These are phyloP conservation scores for Alisma plantagoaquatica DNA, from an alignment of 106 monocot species.

Conservation along the genomic window DNA sequence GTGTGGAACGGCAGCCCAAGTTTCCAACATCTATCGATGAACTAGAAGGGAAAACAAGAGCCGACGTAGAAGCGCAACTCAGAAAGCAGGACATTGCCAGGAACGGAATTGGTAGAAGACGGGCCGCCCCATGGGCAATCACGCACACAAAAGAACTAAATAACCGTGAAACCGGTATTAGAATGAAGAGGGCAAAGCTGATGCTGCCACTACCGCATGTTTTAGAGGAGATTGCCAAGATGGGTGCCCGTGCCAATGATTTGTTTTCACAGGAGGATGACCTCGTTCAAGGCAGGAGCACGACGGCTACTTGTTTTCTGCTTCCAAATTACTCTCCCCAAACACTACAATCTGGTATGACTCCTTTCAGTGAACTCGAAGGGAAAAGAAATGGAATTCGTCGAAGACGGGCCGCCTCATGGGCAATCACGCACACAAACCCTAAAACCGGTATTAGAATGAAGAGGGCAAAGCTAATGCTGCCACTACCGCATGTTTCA, in stretches of 20 bases:
- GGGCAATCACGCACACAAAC: constrained; percentile 82
- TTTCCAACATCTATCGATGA: constrained; percentile 97
- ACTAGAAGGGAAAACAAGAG: constrained; percentile 89
- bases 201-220: constrained; percentile 97
- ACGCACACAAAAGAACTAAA: constrained; percentile 93
- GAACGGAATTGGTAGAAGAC: constrained; percentile 85
- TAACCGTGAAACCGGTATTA: constrained; percentile 86
- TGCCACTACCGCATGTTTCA: constrained; percentile 89
- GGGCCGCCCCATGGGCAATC: constrained; percentile 88
- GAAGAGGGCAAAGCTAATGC: constrained; percentile 91
- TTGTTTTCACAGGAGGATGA: constrained; percentile 45
- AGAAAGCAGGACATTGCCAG: constrained; percentile 91
- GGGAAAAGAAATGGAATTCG: constrained; percentile 80
- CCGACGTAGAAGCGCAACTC: constrained; percentile 76
- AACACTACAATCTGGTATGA: constrained; percentile 69
- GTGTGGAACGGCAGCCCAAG: constrained; percentile 38
- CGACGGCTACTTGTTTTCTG: constrained; percentile 79
- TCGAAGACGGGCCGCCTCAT: constrained; percentile 82
- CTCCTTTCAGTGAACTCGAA: constrained; percentile 74
- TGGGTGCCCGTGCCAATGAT: constrained; percentile 86
- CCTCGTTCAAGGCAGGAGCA: constrained; percentile 66
- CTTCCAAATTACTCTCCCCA: constrained; percentile 93
- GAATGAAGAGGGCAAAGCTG: constrained; percentile 83
- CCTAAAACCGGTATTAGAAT: constrained; percentile 88
- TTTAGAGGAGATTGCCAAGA: constrained; percentile 93